Conservation (phyloP, 306 rosid genomes). For the Castanospermum australe region DNA sequence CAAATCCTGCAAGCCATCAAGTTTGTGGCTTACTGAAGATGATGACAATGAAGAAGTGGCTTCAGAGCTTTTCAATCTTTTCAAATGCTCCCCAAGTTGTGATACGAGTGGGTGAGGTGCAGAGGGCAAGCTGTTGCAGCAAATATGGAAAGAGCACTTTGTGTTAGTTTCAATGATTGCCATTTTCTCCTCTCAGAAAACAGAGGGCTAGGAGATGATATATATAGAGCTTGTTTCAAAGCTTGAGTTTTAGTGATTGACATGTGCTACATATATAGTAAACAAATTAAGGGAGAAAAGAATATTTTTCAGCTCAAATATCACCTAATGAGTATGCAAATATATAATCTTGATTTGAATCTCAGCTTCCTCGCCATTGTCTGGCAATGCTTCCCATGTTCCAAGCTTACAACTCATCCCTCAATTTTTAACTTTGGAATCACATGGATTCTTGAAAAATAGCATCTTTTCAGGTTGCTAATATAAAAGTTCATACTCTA, state of each 20-base stretch:
- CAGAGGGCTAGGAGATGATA: neutral
- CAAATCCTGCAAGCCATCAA: slow-evolving; percentile 33
- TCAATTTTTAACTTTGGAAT: neutral
- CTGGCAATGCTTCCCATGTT: slow-evolving; percentile 11
- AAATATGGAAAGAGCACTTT: slow-evolving; percentile 26
- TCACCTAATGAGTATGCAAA: slow-evolving; percentile 11
- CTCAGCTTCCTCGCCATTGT: neutral
- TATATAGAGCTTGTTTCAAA: neutral
- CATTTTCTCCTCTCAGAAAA: slow-evolving; percentile 24
- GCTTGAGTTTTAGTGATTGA: slow-evolving; percentile 5
- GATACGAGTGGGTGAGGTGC: slow-evolving; percentile 33
- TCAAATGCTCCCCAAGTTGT: slow-evolving; percentile 32
- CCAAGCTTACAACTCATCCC: slow-evolving; percentile 20
- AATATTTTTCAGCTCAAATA: slow-evolving; percentile 6
- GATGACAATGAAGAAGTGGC: slow-evolving; percentile 24
- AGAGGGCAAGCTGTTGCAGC: slow-evolving; percentile 36
- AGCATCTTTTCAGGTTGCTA: slow-evolving; percentile 18
- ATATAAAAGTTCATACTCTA: slow-evolving; percentile 8
- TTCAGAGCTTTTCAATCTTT: slow-evolving; percentile 33
- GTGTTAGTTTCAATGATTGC: slow-evolving; percentile 25
- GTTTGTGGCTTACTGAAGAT: slow-evolving; percentile 24
- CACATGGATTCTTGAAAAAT: slow-evolving; percentile 3
- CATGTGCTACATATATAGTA: slow-evolving; percentile 26
- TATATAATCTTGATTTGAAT: slow-evolving; percentile 19
- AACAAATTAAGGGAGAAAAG: slow-evolving; percentile 15